These are phyloP conservation scores for Golubevia pallescens DNA, from an alignment of 1,284 basidiomycete genomes.

Conservation along the genomic window DNA sequence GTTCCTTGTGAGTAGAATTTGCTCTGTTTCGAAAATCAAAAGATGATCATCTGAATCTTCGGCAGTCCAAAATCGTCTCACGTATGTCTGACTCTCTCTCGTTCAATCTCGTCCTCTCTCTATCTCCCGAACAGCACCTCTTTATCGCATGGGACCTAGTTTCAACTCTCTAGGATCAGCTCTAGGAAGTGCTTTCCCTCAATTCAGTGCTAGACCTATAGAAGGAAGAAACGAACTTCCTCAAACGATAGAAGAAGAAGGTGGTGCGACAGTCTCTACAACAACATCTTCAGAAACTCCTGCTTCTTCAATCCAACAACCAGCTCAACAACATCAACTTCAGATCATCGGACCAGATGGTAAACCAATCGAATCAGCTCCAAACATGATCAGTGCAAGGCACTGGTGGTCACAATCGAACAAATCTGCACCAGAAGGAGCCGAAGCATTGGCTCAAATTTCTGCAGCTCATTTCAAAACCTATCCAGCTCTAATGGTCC, in stretches of 20 bases:
- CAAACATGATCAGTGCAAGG: slow-evolving; percentile 5
- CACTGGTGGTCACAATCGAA: slow-evolving; percentile 42
- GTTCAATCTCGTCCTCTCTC: neutral
- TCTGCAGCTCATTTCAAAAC: slow-evolving; percentile 48
- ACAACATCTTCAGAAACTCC: slow-evolving; percentile 30
- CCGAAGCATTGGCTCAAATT: slow-evolving; percentile 26
- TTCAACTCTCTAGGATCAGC: slow-evolving; percentile 8
- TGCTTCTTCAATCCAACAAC: slow-evolving; percentile 17
- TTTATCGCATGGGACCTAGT: slow-evolving; percentile 53
- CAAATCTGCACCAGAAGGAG: neutral
- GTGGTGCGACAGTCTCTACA: no score
- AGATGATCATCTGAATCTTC: no score
- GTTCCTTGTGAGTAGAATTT: slow-evolving; percentile 24
- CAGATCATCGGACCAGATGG: neutral
- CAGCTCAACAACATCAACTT: slow-evolving; percentile 1
- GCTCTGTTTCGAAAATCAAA: no score
- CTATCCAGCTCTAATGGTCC: slow-evolving; percentile 47
- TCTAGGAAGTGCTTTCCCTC: neutral
- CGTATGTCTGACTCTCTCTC: neutral
- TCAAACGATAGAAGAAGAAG: neutral
- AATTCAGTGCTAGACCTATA: neutral
- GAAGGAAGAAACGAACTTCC: neutral
- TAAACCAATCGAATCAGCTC: neutral
- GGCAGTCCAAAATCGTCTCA: no score
- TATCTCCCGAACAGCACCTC: slow-evolving; percentile 21